Evolutionary conservation across 495 filamentous ascomycete genomes (phyloP).

Genomic region (Lasiosphaeria hispida): DNA sequence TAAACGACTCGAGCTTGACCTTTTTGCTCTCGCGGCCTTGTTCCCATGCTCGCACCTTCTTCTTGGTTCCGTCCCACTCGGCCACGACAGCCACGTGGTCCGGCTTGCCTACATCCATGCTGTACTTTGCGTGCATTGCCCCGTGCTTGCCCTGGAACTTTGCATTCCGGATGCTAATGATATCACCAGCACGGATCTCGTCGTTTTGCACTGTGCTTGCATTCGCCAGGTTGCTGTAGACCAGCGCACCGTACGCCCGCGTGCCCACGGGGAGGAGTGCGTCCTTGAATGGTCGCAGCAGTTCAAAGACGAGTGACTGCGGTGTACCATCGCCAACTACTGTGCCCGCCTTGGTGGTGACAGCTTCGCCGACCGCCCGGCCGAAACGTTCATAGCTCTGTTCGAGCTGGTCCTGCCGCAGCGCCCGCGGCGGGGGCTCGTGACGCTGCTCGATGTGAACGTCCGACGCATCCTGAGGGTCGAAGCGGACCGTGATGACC

Average conservation of each 20-base stretch:
- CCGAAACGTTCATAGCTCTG: slow-evolving; percentile 76
- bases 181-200: slow-evolving; percentile 91
- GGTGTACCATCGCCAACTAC: slow-evolving; percentile 83
- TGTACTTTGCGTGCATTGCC: slow-evolving; percentile 92
- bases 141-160: slow-evolving; percentile 95
- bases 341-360: slow-evolving; percentile 66
- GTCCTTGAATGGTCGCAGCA: slow-evolving; percentile 68
- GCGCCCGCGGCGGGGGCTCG: slow-evolving; percentile 73
- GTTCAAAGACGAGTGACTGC: slow-evolving; percentile 69
- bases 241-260: slow-evolving; percentile 84
- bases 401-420: slow-evolving; percentile 94
- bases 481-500: slow-evolving; percentile 76
- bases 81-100: slow-evolving; percentile 96
- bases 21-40: slow-evolving; percentile 94
- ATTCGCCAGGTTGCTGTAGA: slow-evolving; percentile 93
- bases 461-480: slow-evolving; percentile 68
- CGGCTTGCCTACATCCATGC: slow-evolving; percentile 79
- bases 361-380: slow-evolving; percentile 65
- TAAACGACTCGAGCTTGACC: slow-evolving; percentile 89
- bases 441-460: slow-evolving; percentile 81
- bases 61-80: slow-evolving; percentile 98
- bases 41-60: slow-evolving; percentile 94
- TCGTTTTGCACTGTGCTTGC: slow-evolving; percentile 85
- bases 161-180: slow-evolving; percentile 89
- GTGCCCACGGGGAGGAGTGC: slow-evolving; percentile 79